Percentiles rank a stretch among this genome's conserved stretches.
Conservation (phyloP, 2,329 filamentous ascomycete genomes). For the Fusarium robinianum region DNA sequence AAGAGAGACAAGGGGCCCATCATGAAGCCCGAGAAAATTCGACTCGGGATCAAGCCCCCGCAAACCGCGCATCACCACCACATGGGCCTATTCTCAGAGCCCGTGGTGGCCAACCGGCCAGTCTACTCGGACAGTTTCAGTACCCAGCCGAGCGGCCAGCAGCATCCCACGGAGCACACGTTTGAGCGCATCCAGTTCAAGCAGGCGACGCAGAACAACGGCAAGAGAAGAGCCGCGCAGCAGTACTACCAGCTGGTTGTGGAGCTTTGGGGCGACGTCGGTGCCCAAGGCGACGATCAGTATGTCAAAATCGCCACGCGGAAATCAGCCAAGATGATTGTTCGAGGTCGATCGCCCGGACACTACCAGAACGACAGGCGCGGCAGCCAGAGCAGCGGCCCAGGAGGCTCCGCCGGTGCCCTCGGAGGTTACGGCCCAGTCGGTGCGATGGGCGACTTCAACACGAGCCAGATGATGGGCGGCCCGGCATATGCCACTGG, state of each 20-base stretch:
- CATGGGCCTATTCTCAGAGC: constrained; percentile 50
- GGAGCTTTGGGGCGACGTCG: constrained; percentile 76
- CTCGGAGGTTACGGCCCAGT: constrained; percentile 51
- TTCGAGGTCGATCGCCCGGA: constrained; percentile 81
- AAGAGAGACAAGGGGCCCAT: constrained; percentile 89
- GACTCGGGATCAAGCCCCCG: constrained; percentile 70
- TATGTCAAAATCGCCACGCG: constrained; percentile 73
- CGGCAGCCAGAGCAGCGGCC: constrained; percentile 70
- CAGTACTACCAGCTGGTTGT: constrained; percentile 93
- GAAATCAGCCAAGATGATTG: constrained; percentile 81
- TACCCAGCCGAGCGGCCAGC: constrained; percentile 39
- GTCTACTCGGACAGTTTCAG: constrained; percentile 50
- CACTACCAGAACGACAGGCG: constrained; percentile 76
- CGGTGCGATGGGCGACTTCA: constrained; percentile 38
- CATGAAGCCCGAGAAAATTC: constrained; percentile 70
- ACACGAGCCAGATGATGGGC: constrained; percentile 44
- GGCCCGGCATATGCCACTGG: constrained; percentile 31
- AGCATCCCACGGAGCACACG: constrained; percentile 58
- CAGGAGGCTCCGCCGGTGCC: constrained; percentile 66
- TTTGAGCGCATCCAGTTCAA: constrained; percentile 96
- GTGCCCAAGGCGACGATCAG: constrained; percentile 52
- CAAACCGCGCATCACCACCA: constrained; percentile 53
- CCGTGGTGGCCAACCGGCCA: constrained; percentile 35
- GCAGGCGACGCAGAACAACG: constrained; percentile 91
- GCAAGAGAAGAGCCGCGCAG: constrained; percentile 85